Evolutionary conservation across 177 flowering plant species (phyloP).

Genomic region (Vitis hybrid): DNA sequence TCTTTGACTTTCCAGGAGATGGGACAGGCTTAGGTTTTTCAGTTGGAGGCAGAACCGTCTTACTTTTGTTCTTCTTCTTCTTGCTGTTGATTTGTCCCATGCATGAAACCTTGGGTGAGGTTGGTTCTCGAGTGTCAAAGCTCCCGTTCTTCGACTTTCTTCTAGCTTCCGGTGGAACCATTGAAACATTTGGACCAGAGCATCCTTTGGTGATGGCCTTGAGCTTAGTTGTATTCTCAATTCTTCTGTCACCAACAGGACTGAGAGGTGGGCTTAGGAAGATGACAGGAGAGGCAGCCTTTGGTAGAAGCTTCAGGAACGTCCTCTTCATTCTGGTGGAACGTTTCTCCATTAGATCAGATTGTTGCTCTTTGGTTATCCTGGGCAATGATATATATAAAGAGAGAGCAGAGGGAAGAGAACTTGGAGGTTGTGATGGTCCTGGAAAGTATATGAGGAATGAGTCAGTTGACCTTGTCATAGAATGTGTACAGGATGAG

Average conservation of each 20-base stretch:
- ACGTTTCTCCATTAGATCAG: conserved; percentile 18
- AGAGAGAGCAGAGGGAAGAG: background rate
- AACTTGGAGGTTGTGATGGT: background rate
- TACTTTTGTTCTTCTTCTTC: conserved; percentile 1
- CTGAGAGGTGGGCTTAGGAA: conserved; percentile 17
- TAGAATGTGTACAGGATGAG: background rate
- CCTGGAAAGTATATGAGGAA: background rate
- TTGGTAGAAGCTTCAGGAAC: conserved; percentile 8
- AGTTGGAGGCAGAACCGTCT: too few relatives aligned
- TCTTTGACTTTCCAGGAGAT: conserved; percentile 3
- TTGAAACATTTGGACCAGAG: background rate
- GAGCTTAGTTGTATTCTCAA: background rate
- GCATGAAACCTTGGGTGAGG: conserved; percentile 39
- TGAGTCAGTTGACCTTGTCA: background rate
- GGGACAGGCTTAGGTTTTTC: background rate
- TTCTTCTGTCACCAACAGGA: background rate
- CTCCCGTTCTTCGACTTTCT: conserved; percentile 17
- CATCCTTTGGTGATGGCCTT: background rate
- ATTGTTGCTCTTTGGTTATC: background rate
- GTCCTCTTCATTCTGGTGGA: background rate
- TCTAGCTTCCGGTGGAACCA: conserved; percentile 20
- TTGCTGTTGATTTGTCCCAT: conserved; percentile 29
- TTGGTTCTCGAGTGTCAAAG: conserved; percentile 30
- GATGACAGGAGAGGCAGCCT: conserved; percentile 10
- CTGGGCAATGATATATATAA: background rate